Evolutionary conservation across 225 moss, liverwort and hornwort species (phyloP).

Genomic region (Marchantia polymorpha): DNA sequence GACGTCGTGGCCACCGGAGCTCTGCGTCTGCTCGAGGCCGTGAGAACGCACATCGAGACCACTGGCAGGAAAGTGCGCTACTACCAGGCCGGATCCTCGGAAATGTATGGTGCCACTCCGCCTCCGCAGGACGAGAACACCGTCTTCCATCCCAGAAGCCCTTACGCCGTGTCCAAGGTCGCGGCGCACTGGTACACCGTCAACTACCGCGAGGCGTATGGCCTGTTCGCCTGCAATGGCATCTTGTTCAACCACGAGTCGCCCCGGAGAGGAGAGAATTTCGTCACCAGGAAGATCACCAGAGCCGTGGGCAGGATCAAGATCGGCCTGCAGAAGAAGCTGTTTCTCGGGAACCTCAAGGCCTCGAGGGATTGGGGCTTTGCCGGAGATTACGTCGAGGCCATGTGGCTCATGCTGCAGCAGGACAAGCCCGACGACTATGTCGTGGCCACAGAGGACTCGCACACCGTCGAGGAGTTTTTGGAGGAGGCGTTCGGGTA

Average conservation of each 20-base stretch:
- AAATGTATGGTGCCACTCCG: slow-evolving; percentile 75
- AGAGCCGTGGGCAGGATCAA: slow-evolving; percentile 72
- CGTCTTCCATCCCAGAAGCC: slow-evolving; percentile 68
- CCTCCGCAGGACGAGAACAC: slow-evolving; percentile 71
- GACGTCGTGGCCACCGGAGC: slow-evolving; percentile 89
- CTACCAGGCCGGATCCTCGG: slow-evolving; percentile 79
- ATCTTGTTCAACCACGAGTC: slow-evolving; percentile 84
- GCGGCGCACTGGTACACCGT: slow-evolving; percentile 73
- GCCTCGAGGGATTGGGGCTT: slow-evolving; percentile 82
- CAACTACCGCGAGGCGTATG: slow-evolving; percentile 73
- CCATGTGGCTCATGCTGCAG: slow-evolving; percentile 83
- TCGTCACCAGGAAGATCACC: slow-evolving; percentile 70
- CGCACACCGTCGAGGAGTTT: slow-evolving; percentile 72
- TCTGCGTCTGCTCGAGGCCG: slow-evolving; percentile 61
- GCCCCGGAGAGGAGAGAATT: slow-evolving; percentile 76
- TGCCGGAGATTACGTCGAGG: slow-evolving; percentile 71
- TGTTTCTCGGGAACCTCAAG: slow-evolving; percentile 65
- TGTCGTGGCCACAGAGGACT: slow-evolving; percentile 75
- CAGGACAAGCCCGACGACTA: slow-evolving; percentile 74
- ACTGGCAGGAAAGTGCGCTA: slow-evolving; percentile 66
- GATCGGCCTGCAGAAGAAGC: slow-evolving; percentile 75
- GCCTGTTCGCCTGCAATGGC: slow-evolving; percentile 72
- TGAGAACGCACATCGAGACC: slow-evolving; percentile 55
- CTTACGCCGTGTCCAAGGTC: slow-evolving; percentile 77
- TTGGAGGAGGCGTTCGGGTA: slow-evolving; percentile 58